phyloP scores from a whole-genome alignment of 78 protist species.

The Speleostelium caveatum region DNA sequence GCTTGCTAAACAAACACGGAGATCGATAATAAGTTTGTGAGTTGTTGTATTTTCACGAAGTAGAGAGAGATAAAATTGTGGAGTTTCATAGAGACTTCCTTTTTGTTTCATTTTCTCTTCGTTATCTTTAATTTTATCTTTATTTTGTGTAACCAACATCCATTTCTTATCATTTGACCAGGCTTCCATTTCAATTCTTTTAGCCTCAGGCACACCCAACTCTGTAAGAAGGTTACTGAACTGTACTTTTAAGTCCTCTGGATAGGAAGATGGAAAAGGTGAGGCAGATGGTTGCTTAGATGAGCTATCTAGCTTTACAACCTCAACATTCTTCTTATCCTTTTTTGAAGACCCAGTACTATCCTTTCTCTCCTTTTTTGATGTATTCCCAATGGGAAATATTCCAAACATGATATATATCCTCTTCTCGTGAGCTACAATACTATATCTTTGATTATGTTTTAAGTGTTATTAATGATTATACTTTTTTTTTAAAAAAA shows the following conservation, averaged over 20 bases:
- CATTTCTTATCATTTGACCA: slow-evolving; percentile 65
- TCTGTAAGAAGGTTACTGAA: slow-evolving; percentile 31
- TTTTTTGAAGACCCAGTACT: not conserved
- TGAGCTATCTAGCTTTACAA: not conserved
- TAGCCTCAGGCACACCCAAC: slow-evolving; percentile 71
- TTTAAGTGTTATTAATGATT: no score
- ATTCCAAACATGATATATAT: slow-evolving; percentile 11
- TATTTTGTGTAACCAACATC: slow-evolving; percentile 44
- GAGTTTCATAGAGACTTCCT: slow-evolving; percentile 70
- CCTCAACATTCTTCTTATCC: not conserved
- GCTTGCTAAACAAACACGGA: slow-evolving; percentile 50
- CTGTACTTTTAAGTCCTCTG: slow-evolving; percentile 47
- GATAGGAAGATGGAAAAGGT: not conserved
- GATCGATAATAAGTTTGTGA: slow-evolving; percentile 43
- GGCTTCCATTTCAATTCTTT: slow-evolving; percentile 43
- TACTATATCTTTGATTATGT: no score
- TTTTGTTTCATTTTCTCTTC: slow-evolving; percentile 72
- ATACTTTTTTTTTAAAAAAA: no score
- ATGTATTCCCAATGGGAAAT: not conserved
- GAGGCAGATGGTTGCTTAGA: not conserved
- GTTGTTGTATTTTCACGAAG: slow-evolving; percentile 57
- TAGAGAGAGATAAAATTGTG: slow-evolving; percentile 48
- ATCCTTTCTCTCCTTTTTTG: not conserved
- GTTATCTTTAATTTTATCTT: slow-evolving; percentile 57
- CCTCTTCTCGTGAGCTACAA: no score